phyloP scores from a whole-genome alignment of 2,329 filamentous ascomycete genomes.

The Paradendryphiella salina region DNA sequence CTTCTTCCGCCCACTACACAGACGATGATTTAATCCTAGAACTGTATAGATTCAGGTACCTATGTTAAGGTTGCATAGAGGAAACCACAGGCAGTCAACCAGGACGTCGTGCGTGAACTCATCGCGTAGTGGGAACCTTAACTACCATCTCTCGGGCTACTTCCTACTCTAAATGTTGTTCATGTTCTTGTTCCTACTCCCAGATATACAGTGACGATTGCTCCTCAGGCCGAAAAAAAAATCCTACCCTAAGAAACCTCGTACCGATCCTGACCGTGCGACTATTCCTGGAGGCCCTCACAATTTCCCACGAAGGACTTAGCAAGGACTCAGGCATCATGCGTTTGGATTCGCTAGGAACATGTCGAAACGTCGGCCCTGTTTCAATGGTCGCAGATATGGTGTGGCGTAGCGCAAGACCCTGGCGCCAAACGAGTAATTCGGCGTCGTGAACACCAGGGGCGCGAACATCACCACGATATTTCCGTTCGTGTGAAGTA shows the following conservation, averaged over 20 bases:
- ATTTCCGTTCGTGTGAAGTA: background rate
- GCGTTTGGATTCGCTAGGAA: slow-evolving; percentile 3
- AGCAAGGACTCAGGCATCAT: background rate
- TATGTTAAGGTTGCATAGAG: too few relatives aligned
- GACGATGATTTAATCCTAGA: background rate
- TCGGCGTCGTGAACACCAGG: background rate
- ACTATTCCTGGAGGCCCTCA: slow-evolving; percentile 1
- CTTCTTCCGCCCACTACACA: background rate
- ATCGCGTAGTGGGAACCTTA: background rate
- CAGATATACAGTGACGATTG: too few relatives aligned
- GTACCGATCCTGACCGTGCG: background rate
- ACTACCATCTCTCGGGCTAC: background rate
- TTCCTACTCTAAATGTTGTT: background rate
- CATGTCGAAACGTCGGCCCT: slow-evolving; percentile 15
- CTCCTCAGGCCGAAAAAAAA: too few relatives aligned
- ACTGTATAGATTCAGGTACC: background rate
- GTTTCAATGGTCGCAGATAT: slow-evolving; percentile 10
- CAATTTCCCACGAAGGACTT: background rate
- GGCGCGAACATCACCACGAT: slow-evolving; percentile 4
- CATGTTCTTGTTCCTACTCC: background rate
- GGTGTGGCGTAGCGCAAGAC: slow-evolving; percentile 10
- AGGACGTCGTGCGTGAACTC: background rate
- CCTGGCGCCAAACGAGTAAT: slow-evolving; percentile 1
- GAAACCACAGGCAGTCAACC: too few relatives aligned
- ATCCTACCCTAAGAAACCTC: too few relatives aligned